Conservation (phyloP, 73 alveolate genomes). For the Paramecium tetraurelia region DNA sequence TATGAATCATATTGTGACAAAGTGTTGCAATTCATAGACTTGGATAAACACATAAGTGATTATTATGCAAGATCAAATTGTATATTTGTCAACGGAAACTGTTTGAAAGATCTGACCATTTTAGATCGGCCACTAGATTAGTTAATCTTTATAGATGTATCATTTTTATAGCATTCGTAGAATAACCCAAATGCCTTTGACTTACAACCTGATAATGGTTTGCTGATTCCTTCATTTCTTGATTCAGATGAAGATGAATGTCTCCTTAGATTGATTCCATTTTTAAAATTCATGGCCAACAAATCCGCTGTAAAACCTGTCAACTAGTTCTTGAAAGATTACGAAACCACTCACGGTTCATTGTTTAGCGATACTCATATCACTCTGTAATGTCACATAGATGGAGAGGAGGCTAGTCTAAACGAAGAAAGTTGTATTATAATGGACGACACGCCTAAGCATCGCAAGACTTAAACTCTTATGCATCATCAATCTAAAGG, state of each 20-base stretch:
- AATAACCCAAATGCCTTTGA: slow-evolving; percentile 42
- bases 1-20: slow-evolving; percentile 47
- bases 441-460: background rate
- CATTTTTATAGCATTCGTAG: background rate
- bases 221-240: slow-evolving; percentile 21
- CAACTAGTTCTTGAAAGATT: background rate
- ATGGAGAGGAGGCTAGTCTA: background rate
- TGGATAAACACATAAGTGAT: background rate
- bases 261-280: slow-evolving; percentile 14
- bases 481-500: background rate
- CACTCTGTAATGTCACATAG: background rate
- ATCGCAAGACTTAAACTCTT: slow-evolving; percentile 5
- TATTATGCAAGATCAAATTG: slow-evolving; percentile 44
- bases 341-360: background rate
- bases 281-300: slow-evolving; percentile 23
- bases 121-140: slow-evolving; percentile 20
- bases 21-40: slow-evolving; percentile 4
- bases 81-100: slow-evolving; percentile 9
- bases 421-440: background rate
- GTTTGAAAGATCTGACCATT: slow-evolving; percentile 4
- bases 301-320: background rate
- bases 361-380: background rate
- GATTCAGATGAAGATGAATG: slow-evolving; percentile 51
- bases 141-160: slow-evolving; percentile 43
- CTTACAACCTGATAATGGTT: slow-evolving; percentile 37